Evolutionary conservation across 106 monocot genomes (phyloP).

Genomic region (Phalaenopsis equestris): DNA sequence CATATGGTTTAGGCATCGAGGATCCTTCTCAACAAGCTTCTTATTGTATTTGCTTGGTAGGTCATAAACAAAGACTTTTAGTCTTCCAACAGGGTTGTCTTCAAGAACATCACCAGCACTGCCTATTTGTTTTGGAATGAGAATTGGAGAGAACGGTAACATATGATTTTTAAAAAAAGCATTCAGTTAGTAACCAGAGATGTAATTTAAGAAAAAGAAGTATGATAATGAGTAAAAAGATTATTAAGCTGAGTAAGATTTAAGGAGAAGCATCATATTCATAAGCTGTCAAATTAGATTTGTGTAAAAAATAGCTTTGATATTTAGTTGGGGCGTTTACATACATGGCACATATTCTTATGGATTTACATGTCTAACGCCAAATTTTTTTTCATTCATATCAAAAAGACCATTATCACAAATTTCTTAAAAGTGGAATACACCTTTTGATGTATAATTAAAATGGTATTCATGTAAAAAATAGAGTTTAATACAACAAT

Average conservation of each 20-base stretch:
- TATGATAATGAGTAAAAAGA: too few species aligned
- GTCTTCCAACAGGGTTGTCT: constrained; percentile 53
- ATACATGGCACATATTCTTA: too few species aligned
- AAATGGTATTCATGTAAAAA: too few species aligned
- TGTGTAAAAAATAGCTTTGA: not conserved
- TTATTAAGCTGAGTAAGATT: not conserved
- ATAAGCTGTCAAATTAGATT: not conserved
- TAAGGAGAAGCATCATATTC: not conserved
- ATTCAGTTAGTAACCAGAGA: too few species aligned
- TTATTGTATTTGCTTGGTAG: constrained; percentile 63
- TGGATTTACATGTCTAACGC: too few species aligned
- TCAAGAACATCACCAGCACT: constrained; percentile 61
- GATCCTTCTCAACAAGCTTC: constrained; percentile 43
- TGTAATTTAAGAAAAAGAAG: too few species aligned
- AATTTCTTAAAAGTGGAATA: too few species aligned
- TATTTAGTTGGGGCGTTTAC: not conserved
- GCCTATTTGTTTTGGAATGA: constrained; percentile 12
- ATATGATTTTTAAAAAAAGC: too few species aligned
- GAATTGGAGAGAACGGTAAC: not conserved
- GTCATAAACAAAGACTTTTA: constrained; percentile 57
- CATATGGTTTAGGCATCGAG: constrained; percentile 60
- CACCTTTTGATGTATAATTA: too few species aligned
- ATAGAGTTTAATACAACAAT: too few species aligned
- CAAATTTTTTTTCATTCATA: too few species aligned
- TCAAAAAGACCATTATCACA: too few species aligned